Percentiles rank a stretch among this genome's conserved stretches.
Conservation (phyloP, 2,329 filamentous ascomycete genomes). For the Microcera coccophila region DNA sequence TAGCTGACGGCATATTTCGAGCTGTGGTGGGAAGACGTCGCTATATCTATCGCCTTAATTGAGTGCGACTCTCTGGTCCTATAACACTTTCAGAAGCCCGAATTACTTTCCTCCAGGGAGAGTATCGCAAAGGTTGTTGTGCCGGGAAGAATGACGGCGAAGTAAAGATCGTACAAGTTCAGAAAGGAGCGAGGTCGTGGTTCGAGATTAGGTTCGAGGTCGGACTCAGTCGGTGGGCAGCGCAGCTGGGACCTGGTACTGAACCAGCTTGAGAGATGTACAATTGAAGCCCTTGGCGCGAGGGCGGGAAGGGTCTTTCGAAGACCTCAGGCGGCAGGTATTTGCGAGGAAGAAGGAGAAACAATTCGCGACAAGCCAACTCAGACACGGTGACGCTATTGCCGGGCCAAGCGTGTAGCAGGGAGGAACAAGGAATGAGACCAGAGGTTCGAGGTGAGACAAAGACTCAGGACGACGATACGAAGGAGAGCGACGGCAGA, state of each 20-base stretch:
- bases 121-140: constrained; percentile 22
- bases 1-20: constrained; percentile 58
- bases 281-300: neutral
- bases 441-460: constrained; percentile 28
- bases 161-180: constrained; percentile 11
- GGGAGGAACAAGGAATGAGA: constrained; percentile 25
- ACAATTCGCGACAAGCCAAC: neutral
- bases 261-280: neutral
- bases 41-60: neutral
- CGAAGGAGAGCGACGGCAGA: constrained; percentile 25
- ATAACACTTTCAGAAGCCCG: constrained; percentile 7
- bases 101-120: constrained; percentile 20
- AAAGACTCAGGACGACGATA: constrained; percentile 30
- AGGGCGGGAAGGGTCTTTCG: constrained; percentile 12
- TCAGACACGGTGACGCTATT: constrained; percentile 7
- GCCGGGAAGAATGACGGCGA: constrained; percentile 14
- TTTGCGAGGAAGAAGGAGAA: constrained; percentile 6
- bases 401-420: constrained; percentile 25
- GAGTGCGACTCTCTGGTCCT: neutral
- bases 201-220: constrained; percentile 17
- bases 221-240: constrained; percentile 26
- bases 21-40: neutral
- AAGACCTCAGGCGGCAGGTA: constrained; percentile 6
- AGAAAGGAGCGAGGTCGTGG: constrained; percentile 23
- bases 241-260: constrained; percentile 28